These are phyloP conservation scores for Barnettozyma populi DNA, from an alignment of 805 yeast genomes.

Conservation along the genomic window DNA sequence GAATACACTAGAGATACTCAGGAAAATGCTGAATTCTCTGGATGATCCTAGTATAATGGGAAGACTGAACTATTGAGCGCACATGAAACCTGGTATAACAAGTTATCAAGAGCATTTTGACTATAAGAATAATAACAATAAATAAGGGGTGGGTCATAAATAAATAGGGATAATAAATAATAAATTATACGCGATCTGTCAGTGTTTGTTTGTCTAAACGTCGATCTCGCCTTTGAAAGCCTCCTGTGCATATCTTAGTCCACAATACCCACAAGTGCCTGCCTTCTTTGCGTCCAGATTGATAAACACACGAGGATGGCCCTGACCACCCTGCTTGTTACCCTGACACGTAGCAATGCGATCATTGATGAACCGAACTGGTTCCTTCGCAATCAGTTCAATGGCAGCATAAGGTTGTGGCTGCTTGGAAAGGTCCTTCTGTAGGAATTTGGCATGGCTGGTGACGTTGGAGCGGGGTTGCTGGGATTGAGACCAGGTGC, in stretches of 20 bases:
- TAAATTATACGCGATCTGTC: background rate
- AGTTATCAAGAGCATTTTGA: background rate
- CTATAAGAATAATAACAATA: background rate
- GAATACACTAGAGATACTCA: too few relatives aligned
- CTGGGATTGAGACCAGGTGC: slow-evolving; percentile 71
- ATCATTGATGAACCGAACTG: slow-evolving; percentile 53
- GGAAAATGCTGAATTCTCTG: too few relatives aligned
- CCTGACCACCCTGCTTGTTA: slow-evolving; percentile 62
- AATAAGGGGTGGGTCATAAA: background rate
- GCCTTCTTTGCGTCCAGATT: slow-evolving; percentile 73
- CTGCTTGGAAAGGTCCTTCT: slow-evolving; percentile 58
- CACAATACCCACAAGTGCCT: slow-evolving; percentile 78
- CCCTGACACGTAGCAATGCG: slow-evolving; percentile 82
- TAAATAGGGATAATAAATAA: slow-evolving; percentile 10
- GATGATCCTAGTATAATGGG: too few relatives aligned
- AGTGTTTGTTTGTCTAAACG: background rate
- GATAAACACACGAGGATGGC: slow-evolving; percentile 80
- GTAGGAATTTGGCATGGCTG: slow-evolving; percentile 46
- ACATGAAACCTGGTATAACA: too few relatives aligned
- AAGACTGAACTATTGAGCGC: too few relatives aligned
- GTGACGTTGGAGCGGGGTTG: slow-evolving; percentile 12
- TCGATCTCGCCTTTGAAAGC: slow-evolving; percentile 15
- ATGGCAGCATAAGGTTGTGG: slow-evolving; percentile 83
- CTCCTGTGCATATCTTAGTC: slow-evolving; percentile 45
- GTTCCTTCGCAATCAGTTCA: slow-evolving; percentile 71